Evolutionary conservation across 805 yeast species (phyloP).

Genomic region (Yarrowia yakushimensis): DNA sequence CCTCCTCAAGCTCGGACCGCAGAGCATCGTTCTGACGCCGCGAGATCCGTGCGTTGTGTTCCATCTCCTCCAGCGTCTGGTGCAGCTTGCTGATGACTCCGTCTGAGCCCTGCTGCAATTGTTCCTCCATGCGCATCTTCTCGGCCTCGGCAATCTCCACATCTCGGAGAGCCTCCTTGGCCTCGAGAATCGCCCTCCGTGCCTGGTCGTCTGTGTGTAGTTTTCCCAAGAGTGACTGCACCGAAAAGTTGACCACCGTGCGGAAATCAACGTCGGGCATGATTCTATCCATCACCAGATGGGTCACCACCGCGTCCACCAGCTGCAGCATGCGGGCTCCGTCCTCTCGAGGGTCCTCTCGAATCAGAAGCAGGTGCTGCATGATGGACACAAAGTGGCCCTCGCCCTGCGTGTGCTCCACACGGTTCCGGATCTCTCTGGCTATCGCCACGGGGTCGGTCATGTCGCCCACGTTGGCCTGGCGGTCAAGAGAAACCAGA

Average conservation of each 20-base stretch:
- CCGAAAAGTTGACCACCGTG: constrained; percentile 70
- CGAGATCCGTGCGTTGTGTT: constrained; percentile 53
- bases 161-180: constrained; percentile 49
- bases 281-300: constrained; percentile 52
- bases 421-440: constrained; percentile 52
- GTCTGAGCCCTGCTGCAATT: constrained; percentile 71
- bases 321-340: constrained; percentile 53
- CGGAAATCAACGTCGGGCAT: constrained; percentile 49
- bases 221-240: constrained; percentile 65
- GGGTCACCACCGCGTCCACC: constrained; percentile 62
- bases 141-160: constrained; percentile 59
- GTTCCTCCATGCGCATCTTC: constrained; percentile 59
- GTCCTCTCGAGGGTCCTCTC: constrained; percentile 41
- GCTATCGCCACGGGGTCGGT: constrained; percentile 71
- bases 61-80: constrained; percentile 61
- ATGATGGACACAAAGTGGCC: constrained; percentile 58
- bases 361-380: constrained; percentile 58
- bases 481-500: constrained; percentile 39
- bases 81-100: constrained; percentile 61
- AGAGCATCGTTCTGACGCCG: constrained; percentile 61
- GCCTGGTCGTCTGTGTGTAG: constrained; percentile 86
- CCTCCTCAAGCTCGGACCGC: constrained; percentile 57
- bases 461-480: constrained; percentile 51
- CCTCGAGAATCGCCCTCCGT: constrained; percentile 59
- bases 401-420: constrained; percentile 58